These are phyloP conservation scores for Geosmithia morbida DNA, from an alignment of 2,329 filamentous ascomycete species.

Conservation along the genomic window DNA sequence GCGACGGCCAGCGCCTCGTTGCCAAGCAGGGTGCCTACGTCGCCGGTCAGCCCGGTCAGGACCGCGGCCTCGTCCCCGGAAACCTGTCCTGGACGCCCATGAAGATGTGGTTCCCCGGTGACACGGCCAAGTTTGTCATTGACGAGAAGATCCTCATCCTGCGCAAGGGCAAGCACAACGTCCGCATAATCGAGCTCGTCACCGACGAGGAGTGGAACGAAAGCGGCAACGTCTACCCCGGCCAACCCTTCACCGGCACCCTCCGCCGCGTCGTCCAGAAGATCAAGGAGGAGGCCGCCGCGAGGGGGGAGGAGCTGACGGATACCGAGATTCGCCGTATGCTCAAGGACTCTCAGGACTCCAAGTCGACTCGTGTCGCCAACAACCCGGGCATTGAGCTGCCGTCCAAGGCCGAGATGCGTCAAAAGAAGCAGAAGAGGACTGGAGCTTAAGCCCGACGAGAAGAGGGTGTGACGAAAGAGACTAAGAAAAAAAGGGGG, in stretches of 20 bases:
- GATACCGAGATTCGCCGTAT: constrained; percentile 12
- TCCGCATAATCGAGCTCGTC: constrained; percentile 46
- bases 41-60: constrained; percentile 32
- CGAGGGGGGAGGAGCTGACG: constrained; percentile 12
- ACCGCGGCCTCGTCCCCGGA: constrained; percentile 27
- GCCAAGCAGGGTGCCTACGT: constrained; percentile 43
- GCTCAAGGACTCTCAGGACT: constrained; percentile 10
- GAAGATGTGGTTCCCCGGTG: constrained; percentile 39
- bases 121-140: constrained; percentile 46
- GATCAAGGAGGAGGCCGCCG: constrained; percentile 19
- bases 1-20: constrained; percentile 45
- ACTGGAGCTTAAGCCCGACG: neutral
- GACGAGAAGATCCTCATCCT: constrained; percentile 43
- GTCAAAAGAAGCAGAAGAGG: constrained; percentile 8
- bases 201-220: constrained; percentile 36
- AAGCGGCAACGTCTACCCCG: constrained; percentile 36
- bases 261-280: constrained; percentile 26
- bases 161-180: constrained; percentile 48
- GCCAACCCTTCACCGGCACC: constrained; percentile 33
- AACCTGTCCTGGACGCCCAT: constrained; percentile 48
- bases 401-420: constrained; percentile 18
- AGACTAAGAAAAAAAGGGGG: too few relatives aligned
- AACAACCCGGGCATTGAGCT: constrained; percentile 27
- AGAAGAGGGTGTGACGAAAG: too few relatives aligned
- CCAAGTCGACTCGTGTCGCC: constrained; percentile 10